phyloP scores from a whole-genome alignment of 2,329 filamentous ascomycete genomes.

The Neofusicoccum cordaticola region DNA sequence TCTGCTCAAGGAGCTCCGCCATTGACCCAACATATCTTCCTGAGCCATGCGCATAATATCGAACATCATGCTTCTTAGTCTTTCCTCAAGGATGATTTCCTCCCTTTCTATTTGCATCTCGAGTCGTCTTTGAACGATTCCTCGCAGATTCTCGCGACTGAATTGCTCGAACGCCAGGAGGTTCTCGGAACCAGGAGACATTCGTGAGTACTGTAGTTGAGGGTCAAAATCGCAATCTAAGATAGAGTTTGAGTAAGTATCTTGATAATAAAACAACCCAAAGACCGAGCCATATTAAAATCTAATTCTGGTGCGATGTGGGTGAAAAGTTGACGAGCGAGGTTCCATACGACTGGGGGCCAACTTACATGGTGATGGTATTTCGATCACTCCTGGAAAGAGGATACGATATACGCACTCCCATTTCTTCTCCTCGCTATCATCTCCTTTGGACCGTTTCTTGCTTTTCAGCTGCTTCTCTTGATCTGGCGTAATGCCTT shows the following conservation, averaged over 20 bases:
- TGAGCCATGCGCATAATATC: not conserved
- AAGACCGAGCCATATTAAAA: too few relatives aligned
- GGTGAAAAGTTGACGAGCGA: not conserved
- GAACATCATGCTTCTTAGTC: not conserved
- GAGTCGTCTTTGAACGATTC: not conserved
- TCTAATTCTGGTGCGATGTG: too few relatives aligned
- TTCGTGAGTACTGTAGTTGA: not conserved
- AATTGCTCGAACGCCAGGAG: not conserved
- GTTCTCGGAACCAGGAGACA: not conserved
- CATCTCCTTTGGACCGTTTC: not conserved
- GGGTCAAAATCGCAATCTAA: not conserved
- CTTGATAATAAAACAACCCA: fast-evolving
- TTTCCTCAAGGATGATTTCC: not conserved
- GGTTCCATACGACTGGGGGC: fast-evolving
- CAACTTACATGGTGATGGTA: not conserved
- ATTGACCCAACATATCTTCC: not conserved
- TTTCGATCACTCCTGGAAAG: not conserved
- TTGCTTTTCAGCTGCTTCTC: not conserved
- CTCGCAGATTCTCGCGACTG: not conserved
- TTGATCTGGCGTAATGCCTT: not conserved
- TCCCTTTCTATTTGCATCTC: not conserved
- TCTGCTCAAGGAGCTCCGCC: not conserved
- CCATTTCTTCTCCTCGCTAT: not conserved
- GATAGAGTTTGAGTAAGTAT: too few relatives aligned
- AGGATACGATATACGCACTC: not conserved